These are phyloP conservation scores for Candida oleophila DNA, from an alignment of 805 yeast species.

Conservation along the genomic window DNA sequence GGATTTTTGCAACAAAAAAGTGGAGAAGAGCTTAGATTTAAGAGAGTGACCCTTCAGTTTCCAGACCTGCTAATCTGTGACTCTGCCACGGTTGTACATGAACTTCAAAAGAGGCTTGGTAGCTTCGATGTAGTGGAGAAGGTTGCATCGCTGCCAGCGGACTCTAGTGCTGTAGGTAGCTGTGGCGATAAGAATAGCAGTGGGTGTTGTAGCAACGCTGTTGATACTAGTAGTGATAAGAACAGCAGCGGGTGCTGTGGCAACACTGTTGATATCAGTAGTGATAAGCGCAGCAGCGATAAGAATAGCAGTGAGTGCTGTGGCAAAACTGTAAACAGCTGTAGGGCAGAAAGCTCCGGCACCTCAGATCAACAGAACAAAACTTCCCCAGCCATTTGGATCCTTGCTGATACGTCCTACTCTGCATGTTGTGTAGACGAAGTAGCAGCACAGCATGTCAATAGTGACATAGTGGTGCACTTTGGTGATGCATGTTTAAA, in stretches of 20 bases:
- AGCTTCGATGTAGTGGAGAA: neutral
- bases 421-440: conserved; percentile 96
- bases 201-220: neutral
- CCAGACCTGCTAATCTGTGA: conserved; percentile 82
- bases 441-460: conserved; percentile 92
- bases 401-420: conserved; percentile 93
- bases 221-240: neutral
- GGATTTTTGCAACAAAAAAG: conserved; percentile 33
- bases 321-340: neutral
- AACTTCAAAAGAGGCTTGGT: conserved; percentile 42
- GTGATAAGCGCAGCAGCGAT: conserved; percentile 1
- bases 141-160: neutral
- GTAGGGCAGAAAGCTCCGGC: neutral
- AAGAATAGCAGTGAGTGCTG: neutral
- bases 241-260: neutral
- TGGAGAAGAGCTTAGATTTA: conserved; percentile 29
- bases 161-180: conserved; percentile 7
- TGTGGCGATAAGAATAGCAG: conserved; percentile 1
- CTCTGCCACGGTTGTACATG: conserved; percentile 66
- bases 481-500: conserved; percentile 94
- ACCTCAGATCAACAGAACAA: neutral
- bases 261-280: neutral
- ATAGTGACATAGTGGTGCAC: conserved; percentile 82
- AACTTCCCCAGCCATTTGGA: conserved; percentile 54
- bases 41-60: conserved; percentile 77